Base-by-base conservation (phyloP, 2,329 filamentous ascomycete genomes). In the Ceratocystis variospora region DNA sequence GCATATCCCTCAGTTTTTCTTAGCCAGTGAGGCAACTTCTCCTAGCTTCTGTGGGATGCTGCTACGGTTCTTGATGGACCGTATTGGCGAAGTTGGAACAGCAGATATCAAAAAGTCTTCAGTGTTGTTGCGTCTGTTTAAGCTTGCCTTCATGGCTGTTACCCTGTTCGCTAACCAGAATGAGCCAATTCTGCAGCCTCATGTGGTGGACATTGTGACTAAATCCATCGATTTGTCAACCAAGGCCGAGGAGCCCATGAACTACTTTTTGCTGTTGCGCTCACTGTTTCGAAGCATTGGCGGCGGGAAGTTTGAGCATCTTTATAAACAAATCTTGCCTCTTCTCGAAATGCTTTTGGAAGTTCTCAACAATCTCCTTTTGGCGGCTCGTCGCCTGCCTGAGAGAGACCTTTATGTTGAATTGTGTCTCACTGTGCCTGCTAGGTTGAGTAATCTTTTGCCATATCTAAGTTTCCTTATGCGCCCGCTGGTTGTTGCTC, bases 41-140 rank as follows among this genome's bases (percentile, higher is more conserved):
- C 92, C 94, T 0, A 95, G 91, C 70, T 99, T 99, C 75, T 96
- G 92, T 69, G 94, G 95, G 48, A 97, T 99, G 94, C 84, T 99
- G 31, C 79, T 99, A 61, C 90, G 96, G 70, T 99, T 99, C 73
- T 80, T 99, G 68, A 99, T 99, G 94, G 89, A 93, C 71, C 88
- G 90, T 64, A 95, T 99, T 67, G 89, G 95, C 69, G 89, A 99
- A 73, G 91, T 99, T 55, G 94, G 94, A 25, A 94, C 90, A 0
- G 86, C 88, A 6, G 91, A 99, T 75, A 87, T 94, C 64, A 91
- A 90, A 73, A 96, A 93, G 75, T 93, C 94, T 0, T 93, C 91
- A 5, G 96, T 99, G 61, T 78, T 99, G 44, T 78, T 99, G 63
- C 84, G 95, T 66, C 84, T 99, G 63, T 99, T 97, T 79, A 99